phyloP scores from a whole-genome alignment of 331 rosid species.

The Quercus phellos region DNA sequence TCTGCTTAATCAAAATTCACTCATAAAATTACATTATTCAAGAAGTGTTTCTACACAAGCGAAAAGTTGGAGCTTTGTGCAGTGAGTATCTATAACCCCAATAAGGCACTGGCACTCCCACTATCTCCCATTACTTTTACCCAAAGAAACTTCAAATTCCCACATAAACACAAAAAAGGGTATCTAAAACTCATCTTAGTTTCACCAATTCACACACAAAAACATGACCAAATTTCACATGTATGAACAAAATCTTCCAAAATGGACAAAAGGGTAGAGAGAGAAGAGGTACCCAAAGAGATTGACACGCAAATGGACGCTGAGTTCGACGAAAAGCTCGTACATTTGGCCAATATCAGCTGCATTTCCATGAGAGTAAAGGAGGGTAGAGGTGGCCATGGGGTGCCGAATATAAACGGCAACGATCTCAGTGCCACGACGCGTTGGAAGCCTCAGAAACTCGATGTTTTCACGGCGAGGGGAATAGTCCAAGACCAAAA shows the following conservation, averaged over 20 bases:
- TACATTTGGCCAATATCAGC: constrained; percentile 91
- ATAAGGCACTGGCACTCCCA: background rate
- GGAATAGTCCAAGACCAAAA: constrained; percentile 47
- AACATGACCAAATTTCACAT: no score
- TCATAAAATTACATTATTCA: background rate
- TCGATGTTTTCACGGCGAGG: constrained; percentile 82
- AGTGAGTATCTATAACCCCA: background rate
- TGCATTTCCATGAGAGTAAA: constrained; percentile 90
- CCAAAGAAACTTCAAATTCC: background rate
- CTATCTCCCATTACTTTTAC: background rate
- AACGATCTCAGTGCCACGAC: constrained; percentile 78
- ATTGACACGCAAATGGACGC: constrained; percentile 74
- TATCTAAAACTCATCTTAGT: background rate
- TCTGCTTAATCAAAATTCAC: background rate
- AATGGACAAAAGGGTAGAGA: constrained; percentile 13
- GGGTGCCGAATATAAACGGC: constrained; percentile 69
- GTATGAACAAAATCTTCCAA: constrained; percentile 2
- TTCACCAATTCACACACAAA: background rate
- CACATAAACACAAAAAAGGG: constrained; percentile 1
- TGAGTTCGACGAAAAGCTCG: constrained; percentile 73
- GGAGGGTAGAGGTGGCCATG: constrained; percentile 75
- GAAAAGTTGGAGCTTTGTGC: no score
- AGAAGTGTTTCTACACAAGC: background rate
- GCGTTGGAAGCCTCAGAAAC: constrained; percentile 62
- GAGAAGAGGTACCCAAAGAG: constrained; percentile 59